A percentile compares a stretch with the other conserved stretches of the same genome.
These are phyloP conservation scores for Beauveria rudraprayagi DNA, from an alignment of 2,329 filamentous ascomycete genomes.

Conservation along the genomic window DNA sequence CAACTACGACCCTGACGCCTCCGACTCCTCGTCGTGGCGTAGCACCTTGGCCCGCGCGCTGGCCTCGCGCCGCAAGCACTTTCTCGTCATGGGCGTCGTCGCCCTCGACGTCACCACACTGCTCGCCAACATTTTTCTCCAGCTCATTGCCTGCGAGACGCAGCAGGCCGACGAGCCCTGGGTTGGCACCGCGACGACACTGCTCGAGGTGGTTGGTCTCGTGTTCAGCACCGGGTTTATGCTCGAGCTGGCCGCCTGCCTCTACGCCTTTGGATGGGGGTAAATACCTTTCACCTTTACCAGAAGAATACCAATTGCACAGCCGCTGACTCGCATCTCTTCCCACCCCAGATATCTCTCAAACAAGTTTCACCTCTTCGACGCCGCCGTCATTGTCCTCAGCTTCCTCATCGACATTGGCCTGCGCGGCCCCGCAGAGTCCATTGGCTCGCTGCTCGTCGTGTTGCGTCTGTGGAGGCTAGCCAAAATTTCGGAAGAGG, in stretches of 20 bases:
- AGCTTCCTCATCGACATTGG: conserved; percentile 56
- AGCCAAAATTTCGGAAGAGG: conserved; percentile 63
- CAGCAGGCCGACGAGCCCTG: conserved; percentile 31
- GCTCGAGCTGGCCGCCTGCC: conserved; percentile 48
- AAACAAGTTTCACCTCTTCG: conserved; percentile 55
- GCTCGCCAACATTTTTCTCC: conserved; percentile 39
- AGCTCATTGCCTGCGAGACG: conserved; percentile 40
- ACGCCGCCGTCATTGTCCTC: conserved; percentile 52
- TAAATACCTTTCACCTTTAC: conserved; percentile 26
- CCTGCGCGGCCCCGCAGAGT: conserved; percentile 50
- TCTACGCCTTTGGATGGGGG: conserved; percentile 55
- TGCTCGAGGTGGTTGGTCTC: conserved; percentile 44
- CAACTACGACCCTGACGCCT: background rate
- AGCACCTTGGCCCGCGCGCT: conserved; percentile 16
- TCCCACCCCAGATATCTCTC: conserved; percentile 40
- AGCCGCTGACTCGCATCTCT: background rate
- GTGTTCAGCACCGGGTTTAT: conserved; percentile 58
- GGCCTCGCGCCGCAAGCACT: conserved; percentile 36
- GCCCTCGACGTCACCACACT: conserved; percentile 37
- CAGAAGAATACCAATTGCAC: background rate
- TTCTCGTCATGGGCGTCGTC: conserved; percentile 34
- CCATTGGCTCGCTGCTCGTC: conserved; percentile 59
- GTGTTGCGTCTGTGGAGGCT: conserved; percentile 60
- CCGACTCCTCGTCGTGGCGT: background rate
- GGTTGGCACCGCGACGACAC: conserved; percentile 29